These are phyloP conservation scores for Arbutus unedo DNA, from an alignment of 148 eudicot genomes.

Conservation along the genomic window DNA sequence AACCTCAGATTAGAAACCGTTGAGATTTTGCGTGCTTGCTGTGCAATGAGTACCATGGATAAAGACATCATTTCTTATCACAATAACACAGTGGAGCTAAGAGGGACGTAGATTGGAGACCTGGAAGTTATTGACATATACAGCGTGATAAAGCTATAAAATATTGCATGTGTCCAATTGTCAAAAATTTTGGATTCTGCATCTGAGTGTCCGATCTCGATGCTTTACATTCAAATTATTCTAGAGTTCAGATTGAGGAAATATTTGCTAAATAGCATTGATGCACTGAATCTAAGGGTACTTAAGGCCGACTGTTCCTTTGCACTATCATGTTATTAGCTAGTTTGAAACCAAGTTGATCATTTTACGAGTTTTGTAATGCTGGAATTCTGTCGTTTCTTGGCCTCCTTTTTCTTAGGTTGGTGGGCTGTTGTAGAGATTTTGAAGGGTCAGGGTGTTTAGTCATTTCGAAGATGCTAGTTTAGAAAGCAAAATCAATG, in stretches of 20 bases:
- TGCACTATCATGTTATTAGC: neutral
- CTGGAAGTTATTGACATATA: neutral
- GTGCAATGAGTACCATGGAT: neutral
- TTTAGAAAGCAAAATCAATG: neutral
- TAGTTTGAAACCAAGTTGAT: neutral
- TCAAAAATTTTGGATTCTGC: neutral
- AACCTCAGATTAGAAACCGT: neutral
- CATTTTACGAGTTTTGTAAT: neutral
- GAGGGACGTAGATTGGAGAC: constrained; percentile 1
- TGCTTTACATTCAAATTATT: neutral
- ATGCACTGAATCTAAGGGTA: neutral
- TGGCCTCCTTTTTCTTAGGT: neutral
- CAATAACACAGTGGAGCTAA: neutral
- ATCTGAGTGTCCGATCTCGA: neutral
- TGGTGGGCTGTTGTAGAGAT: too few relatives aligned
- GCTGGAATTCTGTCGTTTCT: neutral
- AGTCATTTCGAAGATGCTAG: neutral
- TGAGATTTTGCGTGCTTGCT: neutral
- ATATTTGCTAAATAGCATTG: neutral
- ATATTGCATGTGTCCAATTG: neutral
- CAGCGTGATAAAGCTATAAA: neutral
- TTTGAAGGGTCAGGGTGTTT: neutral
- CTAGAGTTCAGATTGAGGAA: neutral
- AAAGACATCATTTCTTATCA: neutral
- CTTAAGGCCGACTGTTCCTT: neutral